Evolutionary conservation across 768 basidiomycete species (phyloP), one percentile per base, ranked within the genome.

Genomic region (Serendipita sp.): DNA sequence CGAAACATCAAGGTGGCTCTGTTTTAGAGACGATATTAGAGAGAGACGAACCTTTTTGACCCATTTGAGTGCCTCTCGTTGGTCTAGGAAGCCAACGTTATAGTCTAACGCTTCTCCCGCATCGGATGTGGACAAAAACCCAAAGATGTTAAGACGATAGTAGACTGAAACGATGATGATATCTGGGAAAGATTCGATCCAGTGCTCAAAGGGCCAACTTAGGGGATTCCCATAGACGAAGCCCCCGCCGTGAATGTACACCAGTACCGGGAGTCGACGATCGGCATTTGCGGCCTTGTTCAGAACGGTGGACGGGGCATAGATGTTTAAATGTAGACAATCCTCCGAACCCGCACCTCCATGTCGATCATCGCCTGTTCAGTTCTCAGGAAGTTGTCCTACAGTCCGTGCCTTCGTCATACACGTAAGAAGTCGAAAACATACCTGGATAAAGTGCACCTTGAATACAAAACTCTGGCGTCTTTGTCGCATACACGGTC

Each of bases 341-440:
- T 85, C 83, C 72, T 86, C 84, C 46, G 79, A 80, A 10, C 85
- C 84, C 11, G 82, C 81, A 33, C 84, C 83, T 55, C 84, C 83
- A 27, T 10, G 55, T 34, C 10, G 23, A 36, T 37, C 29, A 8
- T n/a, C n/a, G 48, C 29, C 48, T 50, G 18, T 40, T n/a, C 8
- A 5, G 48, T 50, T n/a, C 8, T 18, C 48, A 50, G 48, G 48
- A 8, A 50, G 8, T 50, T 40, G 40, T 40, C 13, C 6, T 5
- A 6, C 13, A 40, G 40, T 23, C 23, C 23, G 23, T 23, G 23
- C 23, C 23, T 23, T 23, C 23, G 23, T 23, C 23, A 23, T 23
- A 23, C 23, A 23, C 23, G 23, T 23, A 23, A 23, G 23, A 23
- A 23, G 23, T 23, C 23, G 23, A 23, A 23, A 50, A n/a, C n/a